Percentiles rank a stretch among this genome's conserved stretches.
Conservation (phyloP, 805 yeast genomes). For the Ogataea wickerhamii region DNA sequence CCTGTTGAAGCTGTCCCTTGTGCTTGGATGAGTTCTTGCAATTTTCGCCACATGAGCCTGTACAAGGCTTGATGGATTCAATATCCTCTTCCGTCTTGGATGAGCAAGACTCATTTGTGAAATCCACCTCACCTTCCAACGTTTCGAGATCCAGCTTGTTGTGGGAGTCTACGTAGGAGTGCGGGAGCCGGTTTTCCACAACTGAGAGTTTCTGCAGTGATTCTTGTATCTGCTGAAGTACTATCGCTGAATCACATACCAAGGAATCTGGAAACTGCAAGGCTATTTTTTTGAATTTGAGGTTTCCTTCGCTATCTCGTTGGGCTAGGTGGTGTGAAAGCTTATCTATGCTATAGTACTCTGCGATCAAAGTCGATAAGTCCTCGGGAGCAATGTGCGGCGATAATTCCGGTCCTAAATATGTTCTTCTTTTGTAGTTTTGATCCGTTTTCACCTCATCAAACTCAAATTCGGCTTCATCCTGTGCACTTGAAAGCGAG, state of each 20-base stretch:
- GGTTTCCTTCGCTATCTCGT: constrained; percentile 27
- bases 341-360: constrained; percentile 50
- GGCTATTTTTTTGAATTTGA: constrained; percentile 53
- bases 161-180: constrained; percentile 4
- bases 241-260: constrained; percentile 72
- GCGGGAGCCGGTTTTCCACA: constrained; percentile 6
- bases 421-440: constrained; percentile 13
- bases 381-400: constrained; percentile 23
- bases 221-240: constrained; percentile 53
- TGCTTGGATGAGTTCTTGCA: constrained; percentile 20
- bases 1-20: constrained; percentile 32
- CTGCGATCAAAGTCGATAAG: constrained; percentile 34
- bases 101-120: constrained; percentile 10
- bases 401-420: constrained; percentile 31
- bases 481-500: constrained; percentile 69
- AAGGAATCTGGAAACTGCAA: constrained; percentile 87
- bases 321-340: constrained; percentile 22
- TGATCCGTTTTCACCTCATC: constrained; percentile 35
- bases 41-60: constrained; percentile 28
- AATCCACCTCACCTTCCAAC: constrained; percentile 7
- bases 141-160: constrained; percentile 4
- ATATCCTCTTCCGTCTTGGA: constrained; percentile 17
- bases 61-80: constrained; percentile 23
- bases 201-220: constrained; percentile 22
- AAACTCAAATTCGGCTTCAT: constrained; percentile 51